These are phyloP conservation scores for Ilyonectria destructans DNA, from an alignment of 2,329 filamentous ascomycete genomes.

Conservation along the genomic window DNA sequence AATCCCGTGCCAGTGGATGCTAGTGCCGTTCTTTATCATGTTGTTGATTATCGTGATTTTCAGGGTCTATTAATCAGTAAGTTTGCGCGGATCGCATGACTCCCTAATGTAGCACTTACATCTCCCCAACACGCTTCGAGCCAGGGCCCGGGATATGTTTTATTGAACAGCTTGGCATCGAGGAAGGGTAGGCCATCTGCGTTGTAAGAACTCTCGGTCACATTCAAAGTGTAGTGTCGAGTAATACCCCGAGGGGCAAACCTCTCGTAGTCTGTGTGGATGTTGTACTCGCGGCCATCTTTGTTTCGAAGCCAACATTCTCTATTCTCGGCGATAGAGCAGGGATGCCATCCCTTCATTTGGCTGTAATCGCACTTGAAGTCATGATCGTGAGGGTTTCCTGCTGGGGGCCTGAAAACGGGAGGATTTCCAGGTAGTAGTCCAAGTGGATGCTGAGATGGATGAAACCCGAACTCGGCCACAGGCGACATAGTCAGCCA, in stretches of 20 bases:
- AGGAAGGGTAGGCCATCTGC: constrained; percentile 44
- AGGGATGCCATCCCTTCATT: constrained; percentile 46
- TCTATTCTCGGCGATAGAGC: constrained; percentile 45
- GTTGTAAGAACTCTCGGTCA: constrained; percentile 37
- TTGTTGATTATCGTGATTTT: constrained; percentile 40
- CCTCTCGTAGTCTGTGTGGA: constrained; percentile 49
- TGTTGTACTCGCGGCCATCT: constrained; percentile 44
- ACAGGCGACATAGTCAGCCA: constrained; percentile 42
- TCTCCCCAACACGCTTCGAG: constrained; percentile 52
- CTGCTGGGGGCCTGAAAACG: constrained; percentile 34
- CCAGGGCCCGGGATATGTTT: constrained; percentile 48
- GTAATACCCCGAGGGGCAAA: constrained; percentile 39
- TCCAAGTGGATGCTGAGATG: constrained; percentile 34
- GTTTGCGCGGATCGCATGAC: not conserved
- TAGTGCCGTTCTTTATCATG: constrained; percentile 40
- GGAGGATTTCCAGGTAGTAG: constrained; percentile 24
- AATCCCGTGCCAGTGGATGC: constrained; percentile 46
- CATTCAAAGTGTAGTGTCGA: constrained; percentile 42
- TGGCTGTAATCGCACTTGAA: constrained; percentile 48
- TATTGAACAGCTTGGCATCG: constrained; percentile 47
- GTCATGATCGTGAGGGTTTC: constrained; percentile 28
- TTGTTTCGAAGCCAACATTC: constrained; percentile 48
- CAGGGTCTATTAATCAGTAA: constrained; percentile 26
- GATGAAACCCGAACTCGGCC: constrained; percentile 16
- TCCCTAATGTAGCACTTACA: constrained; percentile 11